phyloP scores from a whole-genome alignment of 2,329 filamentous ascomycete genomes.

The Talaromyces pinophilus region DNA sequence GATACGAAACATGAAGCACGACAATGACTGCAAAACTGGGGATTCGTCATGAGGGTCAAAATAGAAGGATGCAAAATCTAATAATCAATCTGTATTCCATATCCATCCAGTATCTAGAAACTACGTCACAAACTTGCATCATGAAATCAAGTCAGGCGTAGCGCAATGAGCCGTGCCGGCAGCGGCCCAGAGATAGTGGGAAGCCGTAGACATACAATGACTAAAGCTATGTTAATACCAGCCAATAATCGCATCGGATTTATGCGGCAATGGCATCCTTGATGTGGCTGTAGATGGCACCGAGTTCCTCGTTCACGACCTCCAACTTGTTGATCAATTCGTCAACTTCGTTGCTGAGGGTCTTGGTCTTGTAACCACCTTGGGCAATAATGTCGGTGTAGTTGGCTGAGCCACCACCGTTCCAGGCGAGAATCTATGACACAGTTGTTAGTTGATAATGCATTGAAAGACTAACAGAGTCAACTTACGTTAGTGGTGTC shows the following conservation, averaged over 20 bases:
- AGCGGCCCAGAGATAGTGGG: constrained; percentile 3
- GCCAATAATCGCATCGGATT: constrained; percentile 23
- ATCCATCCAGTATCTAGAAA: constrained; percentile 10
- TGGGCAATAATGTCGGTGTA: constrained; percentile 77
- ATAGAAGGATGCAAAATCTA: constrained; percentile 8
- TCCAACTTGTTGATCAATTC: constrained; percentile 52
- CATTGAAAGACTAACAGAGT: background rate
- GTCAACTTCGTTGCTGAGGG: constrained; percentile 43
- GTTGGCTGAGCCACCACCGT: constrained; percentile 93
- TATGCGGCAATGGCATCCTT: constrained; percentile 46
- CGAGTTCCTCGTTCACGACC: constrained; percentile 48
- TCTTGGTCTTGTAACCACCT: constrained; percentile 66
- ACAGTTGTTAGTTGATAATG: constrained; percentile 29
- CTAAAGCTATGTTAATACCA: constrained; percentile 5
- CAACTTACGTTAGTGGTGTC: constrained; percentile 76
- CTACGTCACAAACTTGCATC: constrained; percentile 5
- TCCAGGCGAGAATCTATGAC: constrained; percentile 82
- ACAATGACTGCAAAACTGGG: background rate
- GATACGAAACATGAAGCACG: constrained; percentile 1
- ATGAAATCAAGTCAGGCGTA: background rate
- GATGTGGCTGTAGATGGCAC: constrained; percentile 47
- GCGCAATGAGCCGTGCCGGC: constrained; percentile 1
- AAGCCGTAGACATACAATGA: constrained; percentile 11
- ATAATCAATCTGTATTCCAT: constrained; percentile 11
- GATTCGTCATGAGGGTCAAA: background rate